Percentiles rank a stretch among this genome's conserved stretches.
Conservation (phyloP, 805 yeast species). For the Candida ponderosae region DNA sequence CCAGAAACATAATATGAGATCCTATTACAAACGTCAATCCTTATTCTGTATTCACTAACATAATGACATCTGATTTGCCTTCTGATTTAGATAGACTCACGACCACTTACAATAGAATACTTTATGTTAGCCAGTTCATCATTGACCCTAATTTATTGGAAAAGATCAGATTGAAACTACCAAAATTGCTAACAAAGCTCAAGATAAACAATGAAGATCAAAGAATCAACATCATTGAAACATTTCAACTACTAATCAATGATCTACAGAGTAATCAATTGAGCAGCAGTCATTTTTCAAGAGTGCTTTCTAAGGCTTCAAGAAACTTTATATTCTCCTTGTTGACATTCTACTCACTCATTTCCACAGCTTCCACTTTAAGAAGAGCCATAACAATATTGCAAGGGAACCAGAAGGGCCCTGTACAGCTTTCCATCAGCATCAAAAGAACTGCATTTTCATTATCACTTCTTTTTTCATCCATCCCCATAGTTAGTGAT, state of each 20-base stretch:
- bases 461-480: not conserved
- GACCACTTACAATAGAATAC: not conserved
- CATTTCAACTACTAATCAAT: slow-evolving; percentile 1
- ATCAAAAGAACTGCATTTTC: not conserved
- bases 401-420: no score
- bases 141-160: not conserved
- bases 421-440: not conserved
- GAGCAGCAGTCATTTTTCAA: slow-evolving; percentile 7
- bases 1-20: no score
- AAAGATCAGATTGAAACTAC: not conserved
- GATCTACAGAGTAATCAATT: slow-evolving; percentile 2
- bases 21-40: not conserved
- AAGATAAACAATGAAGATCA: slow-evolving; percentile 3
- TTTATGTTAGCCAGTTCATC: not conserved
- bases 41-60: not conserved
- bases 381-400: no score
- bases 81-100: not conserved
- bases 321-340: not conserved
- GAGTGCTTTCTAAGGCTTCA: slow-evolving; percentile 4
- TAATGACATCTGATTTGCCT: not conserved
- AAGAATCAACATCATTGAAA: slow-evolving; percentile 5
- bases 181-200: slow-evolving; percentile 6
- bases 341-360: not conserved
- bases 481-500: not conserved
- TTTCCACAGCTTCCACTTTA: not conserved